Evolutionary conservation across 257 asterid species (phyloP).

Genomic region (Solanum etuberosum): DNA sequence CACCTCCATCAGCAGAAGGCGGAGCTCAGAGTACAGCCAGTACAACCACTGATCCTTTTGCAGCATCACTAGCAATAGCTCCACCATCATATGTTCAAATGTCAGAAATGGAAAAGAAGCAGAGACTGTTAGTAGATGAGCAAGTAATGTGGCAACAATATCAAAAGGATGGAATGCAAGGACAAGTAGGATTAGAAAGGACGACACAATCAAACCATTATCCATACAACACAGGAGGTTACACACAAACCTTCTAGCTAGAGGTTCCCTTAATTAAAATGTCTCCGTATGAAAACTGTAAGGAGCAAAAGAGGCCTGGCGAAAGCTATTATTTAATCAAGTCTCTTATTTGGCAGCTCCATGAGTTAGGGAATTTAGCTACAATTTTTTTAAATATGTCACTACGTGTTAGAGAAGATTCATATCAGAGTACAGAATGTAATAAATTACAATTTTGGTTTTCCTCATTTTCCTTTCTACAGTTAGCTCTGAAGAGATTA

Average conservation of each 20-base stretch:
- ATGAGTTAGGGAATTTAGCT: neutral
- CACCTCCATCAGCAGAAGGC: slow-evolving; percentile 43
- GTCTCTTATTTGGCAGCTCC: neutral
- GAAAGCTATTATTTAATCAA: neutral
- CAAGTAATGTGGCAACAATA: slow-evolving; percentile 88
- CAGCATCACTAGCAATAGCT: slow-evolving; percentile 59
- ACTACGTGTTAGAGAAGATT: neutral
- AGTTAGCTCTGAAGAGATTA: neutral
- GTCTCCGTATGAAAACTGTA: neutral
- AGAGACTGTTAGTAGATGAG: slow-evolving; percentile 52
- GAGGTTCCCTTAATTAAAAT: neutral
- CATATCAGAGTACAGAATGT: neutral
- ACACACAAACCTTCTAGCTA: slow-evolving; percentile 18
- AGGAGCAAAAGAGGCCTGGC: neutral
- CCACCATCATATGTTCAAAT: slow-evolving; percentile 89
- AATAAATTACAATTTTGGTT: neutral
- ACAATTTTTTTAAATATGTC: neutral
- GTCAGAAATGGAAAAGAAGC: slow-evolving; percentile 93
- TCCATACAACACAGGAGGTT: slow-evolving; percentile 39
- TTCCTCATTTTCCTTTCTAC: neutral
- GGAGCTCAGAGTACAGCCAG: neutral
- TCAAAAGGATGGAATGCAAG: slow-evolving; percentile 73
- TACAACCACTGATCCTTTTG: slow-evolving; percentile 34
- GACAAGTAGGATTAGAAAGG: slow-evolving; percentile 39
- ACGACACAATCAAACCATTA: slow-evolving; percentile 19